These are phyloP conservation scores for Neoboletus brunneissimus DNA, from an alignment of 768 basidiomycete genomes.

Conservation along the genomic window DNA sequence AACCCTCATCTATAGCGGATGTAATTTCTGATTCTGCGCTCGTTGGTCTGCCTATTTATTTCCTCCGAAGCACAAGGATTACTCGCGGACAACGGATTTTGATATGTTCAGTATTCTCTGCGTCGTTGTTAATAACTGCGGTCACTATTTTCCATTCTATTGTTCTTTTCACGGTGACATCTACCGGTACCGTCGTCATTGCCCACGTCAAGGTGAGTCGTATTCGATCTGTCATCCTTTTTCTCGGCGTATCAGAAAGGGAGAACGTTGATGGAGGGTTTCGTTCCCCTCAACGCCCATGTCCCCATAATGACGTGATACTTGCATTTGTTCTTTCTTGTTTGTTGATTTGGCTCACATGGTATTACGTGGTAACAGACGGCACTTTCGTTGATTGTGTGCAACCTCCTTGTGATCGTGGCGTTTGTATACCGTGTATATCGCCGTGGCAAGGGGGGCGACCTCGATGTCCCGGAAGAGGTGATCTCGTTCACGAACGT, in stretches of 20 bases:
- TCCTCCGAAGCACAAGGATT: conserved; percentile 7
- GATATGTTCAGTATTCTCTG: conserved; percentile 19
- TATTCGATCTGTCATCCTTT: background rate
- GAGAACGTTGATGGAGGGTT: background rate
- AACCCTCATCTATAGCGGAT: conserved; percentile 13
- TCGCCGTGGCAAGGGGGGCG: background rate
- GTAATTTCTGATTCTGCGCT: conserved; percentile 17
- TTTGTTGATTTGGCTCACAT: background rate
- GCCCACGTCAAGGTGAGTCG: conserved; percentile 23
- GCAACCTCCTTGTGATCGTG: conserved; percentile 28
- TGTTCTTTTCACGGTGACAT: background rate
- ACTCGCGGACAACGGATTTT: conserved; percentile 13
- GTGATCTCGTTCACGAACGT: conserved; percentile 14
- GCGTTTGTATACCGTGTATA: conserved; percentile 19
- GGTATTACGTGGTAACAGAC: conserved; percentile 5
- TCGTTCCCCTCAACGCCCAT: background rate
- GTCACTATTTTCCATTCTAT: conserved; percentile 19
- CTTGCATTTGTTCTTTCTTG: background rate
- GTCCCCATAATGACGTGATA: background rate
- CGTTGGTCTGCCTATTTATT: conserved; percentile 17
- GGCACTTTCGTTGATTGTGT: conserved; percentile 18
- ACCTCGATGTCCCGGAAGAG: conserved; percentile 3
- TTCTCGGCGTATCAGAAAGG: background rate
- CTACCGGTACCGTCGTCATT: conserved; percentile 12
- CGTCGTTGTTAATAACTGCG: conserved; percentile 16